A percentile compares a stretch with the other conserved stretches of the same genome.
These are phyloP conservation scores for Adansonia rubrostipa DNA, from an alignment of 441 rosid genomes.

Conservation along the genomic window DNA sequence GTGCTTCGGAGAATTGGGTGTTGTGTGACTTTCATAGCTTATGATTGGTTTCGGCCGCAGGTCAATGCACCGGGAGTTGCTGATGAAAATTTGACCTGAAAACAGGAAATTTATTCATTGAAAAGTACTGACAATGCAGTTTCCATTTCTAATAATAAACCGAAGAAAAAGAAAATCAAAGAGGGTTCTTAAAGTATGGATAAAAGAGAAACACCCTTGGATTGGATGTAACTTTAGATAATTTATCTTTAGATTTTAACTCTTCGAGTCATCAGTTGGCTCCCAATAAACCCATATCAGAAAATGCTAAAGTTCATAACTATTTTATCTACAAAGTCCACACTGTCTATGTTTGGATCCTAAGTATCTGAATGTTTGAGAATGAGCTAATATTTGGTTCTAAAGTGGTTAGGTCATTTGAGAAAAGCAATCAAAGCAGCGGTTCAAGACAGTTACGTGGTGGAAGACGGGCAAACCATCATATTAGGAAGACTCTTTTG, in stretches of 20 bases:
- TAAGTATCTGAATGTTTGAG: conserved; percentile 69
- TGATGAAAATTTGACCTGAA: conserved; percentile 35
- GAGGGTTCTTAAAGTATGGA: conserved; percentile 42
- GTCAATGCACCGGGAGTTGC: conserved; percentile 40
- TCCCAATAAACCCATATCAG: conserved; percentile 34
- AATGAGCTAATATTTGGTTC: conserved; percentile 88
- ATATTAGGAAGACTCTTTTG: conserved; percentile 64
- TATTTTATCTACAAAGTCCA: conserved; percentile 22
- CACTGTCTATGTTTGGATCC: conserved; percentile 61
- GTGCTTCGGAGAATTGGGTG: background rate
- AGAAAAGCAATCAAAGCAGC: conserved; percentile 58
- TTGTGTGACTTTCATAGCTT: conserved; percentile 27
- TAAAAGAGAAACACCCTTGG: conserved; percentile 45
- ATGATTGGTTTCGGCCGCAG: conserved; percentile 39
- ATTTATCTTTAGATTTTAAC: conserved; percentile 44
- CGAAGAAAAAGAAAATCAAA: conserved; percentile 77
- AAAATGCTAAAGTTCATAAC: conserved; percentile 28
- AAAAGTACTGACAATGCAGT: conserved; percentile 29
- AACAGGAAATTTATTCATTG: conserved; percentile 26
- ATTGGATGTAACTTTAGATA: conserved; percentile 58
- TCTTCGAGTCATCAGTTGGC: conserved; percentile 36
- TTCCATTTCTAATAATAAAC: conserved; percentile 48
- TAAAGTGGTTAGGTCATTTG: conserved; percentile 77
- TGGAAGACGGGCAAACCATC: conserved; percentile 72
- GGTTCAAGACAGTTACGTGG: conserved; percentile 71